These are phyloP conservation scores for Dothideomycetes sp. DNA, from an alignment of 2,329 filamentous ascomycete genomes.

Conservation along the genomic window DNA sequence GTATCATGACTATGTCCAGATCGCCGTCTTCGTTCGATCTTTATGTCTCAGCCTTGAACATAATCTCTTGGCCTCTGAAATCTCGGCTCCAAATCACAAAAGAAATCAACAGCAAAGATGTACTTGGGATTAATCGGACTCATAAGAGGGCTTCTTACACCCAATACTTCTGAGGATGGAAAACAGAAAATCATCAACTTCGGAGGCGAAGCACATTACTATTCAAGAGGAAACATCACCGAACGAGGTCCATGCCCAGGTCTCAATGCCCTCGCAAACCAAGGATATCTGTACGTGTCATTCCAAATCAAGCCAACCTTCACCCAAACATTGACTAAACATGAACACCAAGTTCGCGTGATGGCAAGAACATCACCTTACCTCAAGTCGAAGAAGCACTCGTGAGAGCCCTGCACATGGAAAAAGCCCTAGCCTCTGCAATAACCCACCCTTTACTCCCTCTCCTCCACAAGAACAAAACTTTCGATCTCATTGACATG, in stretches of 20 bases:
- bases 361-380: slow-evolving; percentile 27
- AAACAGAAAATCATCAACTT: slow-evolving; percentile 15
- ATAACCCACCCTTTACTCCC: slow-evolving; percentile 20
- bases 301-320: no score
- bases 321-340: no score
- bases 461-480: slow-evolving; percentile 21
- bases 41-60: no score
- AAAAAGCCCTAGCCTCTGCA: slow-evolving; percentile 18
- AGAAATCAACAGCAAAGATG: slow-evolving; percentile 11
- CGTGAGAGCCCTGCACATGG: background rate
- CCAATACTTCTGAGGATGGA: slow-evolving; percentile 9
- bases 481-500: slow-evolving; percentile 26
- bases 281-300: slow-evolving; percentile 25
- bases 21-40: no score
- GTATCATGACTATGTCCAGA: no score
- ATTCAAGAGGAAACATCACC: slow-evolving; percentile 14
- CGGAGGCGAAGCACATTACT: slow-evolving; percentile 15
- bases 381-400: slow-evolving; percentile 24
- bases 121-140: slow-evolving; percentile 15
- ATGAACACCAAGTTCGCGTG: no score
- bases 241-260: slow-evolving; percentile 24
- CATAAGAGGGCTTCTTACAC: slow-evolving; percentile 16
- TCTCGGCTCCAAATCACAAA: no score
- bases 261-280: slow-evolving; percentile 26
- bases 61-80: no score